phyloP scores from a whole-genome alignment of 2,329 filamentous ascomycete genomes.

The Alternaria dauci region DNA sequence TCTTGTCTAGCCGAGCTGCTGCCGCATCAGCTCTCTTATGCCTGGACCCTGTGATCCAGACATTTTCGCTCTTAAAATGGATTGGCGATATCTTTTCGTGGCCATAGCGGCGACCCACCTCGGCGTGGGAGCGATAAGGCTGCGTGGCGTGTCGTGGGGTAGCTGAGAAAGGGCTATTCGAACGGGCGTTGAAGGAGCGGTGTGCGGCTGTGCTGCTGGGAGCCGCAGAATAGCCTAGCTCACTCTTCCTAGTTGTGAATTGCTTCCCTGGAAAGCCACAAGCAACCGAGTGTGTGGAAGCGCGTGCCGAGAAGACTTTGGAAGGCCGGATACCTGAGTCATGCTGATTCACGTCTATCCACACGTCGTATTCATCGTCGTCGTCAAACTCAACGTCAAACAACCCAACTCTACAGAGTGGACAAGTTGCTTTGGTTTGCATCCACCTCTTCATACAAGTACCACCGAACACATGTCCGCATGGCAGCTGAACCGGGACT shows the following conservation, averaged over 20 bases:
- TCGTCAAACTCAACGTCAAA: neutral
- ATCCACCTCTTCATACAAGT: constrained; percentile 24
- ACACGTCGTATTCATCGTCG: neutral
- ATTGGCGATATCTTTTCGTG: neutral
- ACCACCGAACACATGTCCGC: constrained; percentile 27
- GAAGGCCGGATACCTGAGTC: constrained; percentile 6
- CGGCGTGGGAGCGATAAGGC: neutral
- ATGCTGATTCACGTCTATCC: neutral
- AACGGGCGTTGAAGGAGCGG: constrained; percentile 8
- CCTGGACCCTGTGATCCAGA: constrained; percentile 2
- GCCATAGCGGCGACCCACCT: constrained; percentile 2
- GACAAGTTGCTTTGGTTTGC: constrained; percentile 20
- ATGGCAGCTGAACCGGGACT: constrained; percentile 19
- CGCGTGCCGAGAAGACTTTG: neutral
- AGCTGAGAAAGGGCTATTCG: constrained; percentile 6
- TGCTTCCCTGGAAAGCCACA: neutral
- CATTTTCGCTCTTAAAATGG: neutral
- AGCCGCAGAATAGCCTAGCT: neutral
- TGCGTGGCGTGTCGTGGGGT: constrained; percentile 8
- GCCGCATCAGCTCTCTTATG: neutral
- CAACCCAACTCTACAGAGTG: constrained; percentile 20
- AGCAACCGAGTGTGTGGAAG: neutral
- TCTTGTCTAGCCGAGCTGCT: neutral
- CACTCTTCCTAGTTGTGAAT: constrained; percentile 1
- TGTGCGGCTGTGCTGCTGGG: constrained; percentile 14